Conservation (phyloP, 2,329 filamentous ascomycete genomes). For the Fusarium hainanense region DNA sequence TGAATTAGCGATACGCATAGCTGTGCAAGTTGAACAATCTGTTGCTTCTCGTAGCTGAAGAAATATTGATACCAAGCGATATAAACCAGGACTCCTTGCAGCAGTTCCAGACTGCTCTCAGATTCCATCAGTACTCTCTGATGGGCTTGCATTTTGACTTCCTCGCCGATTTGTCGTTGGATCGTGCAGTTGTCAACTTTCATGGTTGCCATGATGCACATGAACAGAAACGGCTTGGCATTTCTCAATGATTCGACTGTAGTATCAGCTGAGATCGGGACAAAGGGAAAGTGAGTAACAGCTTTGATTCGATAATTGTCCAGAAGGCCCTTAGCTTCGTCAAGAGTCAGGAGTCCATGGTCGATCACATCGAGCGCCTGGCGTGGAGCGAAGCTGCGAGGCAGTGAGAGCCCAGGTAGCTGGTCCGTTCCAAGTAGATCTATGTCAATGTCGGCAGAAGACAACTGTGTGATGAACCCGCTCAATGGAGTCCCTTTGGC, state of each 20-base stretch:
- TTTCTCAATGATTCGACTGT: not conserved
- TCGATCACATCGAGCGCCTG: not conserved
- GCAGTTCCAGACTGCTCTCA: constrained; percentile 13
- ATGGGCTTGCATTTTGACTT: constrained; percentile 7
- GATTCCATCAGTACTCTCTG: constrained; percentile 18
- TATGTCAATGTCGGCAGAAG: not conserved
- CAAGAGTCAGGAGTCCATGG: not conserved
- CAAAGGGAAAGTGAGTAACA: not conserved
- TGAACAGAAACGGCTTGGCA: constrained; percentile 1
- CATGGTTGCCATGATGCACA: constrained; percentile 18
- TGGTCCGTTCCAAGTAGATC: accelerated
- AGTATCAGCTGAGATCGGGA: not conserved
- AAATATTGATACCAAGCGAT: constrained; percentile 24
- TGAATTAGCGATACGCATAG: constrained; percentile 10
- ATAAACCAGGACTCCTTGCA: constrained; percentile 7
- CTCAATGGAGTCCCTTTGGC: constrained; percentile 3
- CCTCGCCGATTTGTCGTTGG: constrained; percentile 2
- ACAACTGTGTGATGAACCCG: constrained; percentile 3
- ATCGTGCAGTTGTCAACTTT: constrained; percentile 15
- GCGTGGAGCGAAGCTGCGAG: not conserved
- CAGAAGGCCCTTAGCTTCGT: not conserved
- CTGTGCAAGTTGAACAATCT: constrained; percentile 11
- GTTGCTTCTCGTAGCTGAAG: constrained; percentile 16
- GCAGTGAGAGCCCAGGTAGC: accelerated
- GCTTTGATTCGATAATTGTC: constrained; percentile 10